Evolutionary conservation across 2,329 filamentous ascomycete species (phyloP), one percentile per base, ranked within the genome.

Genomic region (Hymenoscyphus fraxineus): DNA sequence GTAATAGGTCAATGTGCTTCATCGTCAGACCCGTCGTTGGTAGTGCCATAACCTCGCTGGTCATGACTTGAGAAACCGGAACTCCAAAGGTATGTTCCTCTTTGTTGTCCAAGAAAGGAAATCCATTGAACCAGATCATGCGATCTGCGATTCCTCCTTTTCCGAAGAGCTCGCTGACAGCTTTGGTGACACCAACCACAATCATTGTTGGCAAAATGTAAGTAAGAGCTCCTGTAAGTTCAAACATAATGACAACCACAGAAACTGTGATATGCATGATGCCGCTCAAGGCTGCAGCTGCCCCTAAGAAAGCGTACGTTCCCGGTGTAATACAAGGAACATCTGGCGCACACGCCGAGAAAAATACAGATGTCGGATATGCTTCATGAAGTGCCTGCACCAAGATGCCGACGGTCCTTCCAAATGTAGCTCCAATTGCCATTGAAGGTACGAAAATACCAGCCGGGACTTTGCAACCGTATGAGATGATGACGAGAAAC

Each of bases 171-270:
- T 96, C 92, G 67, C 91, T 88, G 58, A 99, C 91, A 15, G 91
- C 91, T 80, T 99, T 99, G 47, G 94, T 98, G 39, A 97, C 90
- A 59, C 95, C 95, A 2, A 98, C 95, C 0, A 98, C 95, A 71
- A 99, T 97, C 95, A 99, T 99, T 15, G 94, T 98, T 0, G 95
- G 95, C 35, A 99, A 80, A 69, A 99, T 98, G 74, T 99, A 99
- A 1, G 93, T 97, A 66, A 98, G 80, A 6, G 95, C 95, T n/a
- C 95, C 95, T 0, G 95, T 99, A 59, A 99, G 84, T 78, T 99
- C 95, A 74, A 98, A 98, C 95, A 99, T 98, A 77, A 99, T 99
- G 73, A 99, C 95, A 1, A 97, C 94, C 10, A 99, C 93, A 0
- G 93, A 96, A 16, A 99, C 88, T 0, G 94, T 97, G 67, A 99